Conservation (phyloP, 176 grass and related monocot species). For the Carex cristatella region DNA sequence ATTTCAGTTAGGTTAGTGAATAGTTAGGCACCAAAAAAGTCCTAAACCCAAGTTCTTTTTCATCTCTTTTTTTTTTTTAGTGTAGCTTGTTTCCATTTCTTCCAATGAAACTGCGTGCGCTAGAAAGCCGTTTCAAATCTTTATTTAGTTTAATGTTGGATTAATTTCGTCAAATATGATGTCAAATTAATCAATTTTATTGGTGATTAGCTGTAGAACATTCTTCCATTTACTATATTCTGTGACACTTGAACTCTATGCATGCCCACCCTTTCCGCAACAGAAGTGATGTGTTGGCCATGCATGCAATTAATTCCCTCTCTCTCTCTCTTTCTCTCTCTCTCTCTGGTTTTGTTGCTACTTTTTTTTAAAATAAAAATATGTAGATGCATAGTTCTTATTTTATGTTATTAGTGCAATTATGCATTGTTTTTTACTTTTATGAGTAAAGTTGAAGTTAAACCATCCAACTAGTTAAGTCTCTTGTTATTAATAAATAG, state of each 20-base stretch:
- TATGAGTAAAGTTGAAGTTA: too few relatives aligned
- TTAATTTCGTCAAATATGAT: background rate
- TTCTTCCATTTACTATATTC: constrained; percentile 1
- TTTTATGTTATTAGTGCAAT: background rate
- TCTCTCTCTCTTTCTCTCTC: background rate
- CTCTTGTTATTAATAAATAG: too few relatives aligned
- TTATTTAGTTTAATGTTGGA: background rate
- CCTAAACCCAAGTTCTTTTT: background rate
- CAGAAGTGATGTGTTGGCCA: constrained; percentile 19
- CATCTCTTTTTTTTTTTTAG: background rate
- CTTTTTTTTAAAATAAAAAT: background rate
- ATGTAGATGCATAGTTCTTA: background rate
- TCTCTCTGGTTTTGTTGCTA: background rate
- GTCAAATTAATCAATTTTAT: constrained; percentile 7
- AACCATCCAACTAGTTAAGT: too few relatives aligned
- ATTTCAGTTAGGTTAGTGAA: constrained; percentile 27
- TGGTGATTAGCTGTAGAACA: background rate
- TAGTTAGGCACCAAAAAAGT: constrained; percentile 18
- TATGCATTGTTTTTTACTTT: too few relatives aligned
- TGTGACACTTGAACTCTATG: constrained; percentile 12
- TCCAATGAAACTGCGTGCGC: background rate
- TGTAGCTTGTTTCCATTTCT: background rate
- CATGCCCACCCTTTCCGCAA: background rate
- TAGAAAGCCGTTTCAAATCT: background rate
- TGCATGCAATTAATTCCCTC: constrained; percentile 10